Evolutionary conservation across 352 stramenopile genomes (phyloP), one percentile per base, ranked within the genome.

Genomic region (Nothophytophthora sp.): DNA sequence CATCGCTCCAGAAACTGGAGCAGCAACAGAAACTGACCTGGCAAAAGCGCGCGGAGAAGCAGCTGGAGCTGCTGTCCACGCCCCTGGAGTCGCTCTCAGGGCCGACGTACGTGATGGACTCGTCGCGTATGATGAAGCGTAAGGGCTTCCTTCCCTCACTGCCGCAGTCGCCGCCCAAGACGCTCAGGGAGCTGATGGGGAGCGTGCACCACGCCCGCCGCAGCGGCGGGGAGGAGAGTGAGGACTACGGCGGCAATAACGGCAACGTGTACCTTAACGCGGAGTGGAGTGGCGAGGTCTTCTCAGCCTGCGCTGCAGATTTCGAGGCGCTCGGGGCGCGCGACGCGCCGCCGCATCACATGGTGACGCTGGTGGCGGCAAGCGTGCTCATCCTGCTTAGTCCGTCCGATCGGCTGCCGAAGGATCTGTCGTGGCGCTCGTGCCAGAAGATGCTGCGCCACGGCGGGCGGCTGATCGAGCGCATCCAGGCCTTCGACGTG

Each of bases 321-420:
- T 63, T 88, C 13, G 71, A 88, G 38, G 50, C 70, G 9, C 70
- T 91, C 5, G 74, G 75, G 3, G 49, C 55, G 10, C 38, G 72
- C 11, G 58, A 76, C 11, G 47, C 60, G 5, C 67, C 81, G 13
- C 76, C 77, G 3, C 77, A 85, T 24, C 65, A 86, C 37, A 85
- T 88, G 49, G 62, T 89, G 13, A 78, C 76, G 18, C 59, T 89
- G 7, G 68, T 91, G 1, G 54, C 60, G 2, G 76, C 76, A 3
- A 87, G 75, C 40, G 67, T 90, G 1, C 57, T 92, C 27, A 92
- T 92, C 22, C 55, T 92, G 9, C 51, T 92, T 46, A 90, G 78
- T 25, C 81, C 81, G 7, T 75, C 73, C 1, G 81, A 89, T 24
- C 68, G 78, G 20, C 72, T 90, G 13, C 81, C 76, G 20, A 88